Base-by-base conservation (phyloP, 2,329 filamentous ascomycete species). In the Myriosclerotinia duriaeana region DNA sequence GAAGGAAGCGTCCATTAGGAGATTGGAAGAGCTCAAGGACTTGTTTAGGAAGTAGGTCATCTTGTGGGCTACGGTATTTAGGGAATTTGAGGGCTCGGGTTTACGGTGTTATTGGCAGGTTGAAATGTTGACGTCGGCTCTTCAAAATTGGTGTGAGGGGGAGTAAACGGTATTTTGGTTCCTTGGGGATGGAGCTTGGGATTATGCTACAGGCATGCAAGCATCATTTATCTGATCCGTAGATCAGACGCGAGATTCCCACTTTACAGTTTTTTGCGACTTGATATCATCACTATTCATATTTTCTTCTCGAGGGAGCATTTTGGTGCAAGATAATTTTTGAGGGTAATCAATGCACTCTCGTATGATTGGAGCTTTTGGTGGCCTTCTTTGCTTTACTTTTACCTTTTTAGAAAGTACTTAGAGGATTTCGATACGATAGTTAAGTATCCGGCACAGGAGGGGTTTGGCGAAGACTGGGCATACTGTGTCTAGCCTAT, bases 11-110 rank as follows among this genome's bases (percentile, higher is more conserved):
- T 74, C 75, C 11, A 69, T 71, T 56, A 77, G 74, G 67, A 68
- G 82, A 65, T 79, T 89, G 75, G 82, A 85, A 73, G 85, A 88
- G 73, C 78, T 89, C 72, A 80, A 83, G 74, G 83, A 80, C 72
- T 77, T 89, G 56, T 89, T 89, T 48, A 77, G 74, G 69, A 76
- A 71, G 53, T 58, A 61, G 6, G n/a, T 55, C 14, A 11, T 5
- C 7, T 34, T 40, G n/a, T 17, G 20, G 34, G 20, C 38, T 30
- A n/a, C 14, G 17, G n/a, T 50, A 20, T 61, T 38, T 48, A 38
- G 7, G 34, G 44, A 15, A 26, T 12, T 11, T 50, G n/a, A 26
- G 26, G 26, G 22, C 34, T 50, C n/a, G 58, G 34, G 6, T 12
- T 50, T 61, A 7, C 12, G 58, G 58, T 38, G 58, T 61, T 61